These are phyloP conservation scores for Haemoproteus tartakovskyi DNA, from an alignment of 169 alveolate species.

Conservation along the genomic window DNA sequence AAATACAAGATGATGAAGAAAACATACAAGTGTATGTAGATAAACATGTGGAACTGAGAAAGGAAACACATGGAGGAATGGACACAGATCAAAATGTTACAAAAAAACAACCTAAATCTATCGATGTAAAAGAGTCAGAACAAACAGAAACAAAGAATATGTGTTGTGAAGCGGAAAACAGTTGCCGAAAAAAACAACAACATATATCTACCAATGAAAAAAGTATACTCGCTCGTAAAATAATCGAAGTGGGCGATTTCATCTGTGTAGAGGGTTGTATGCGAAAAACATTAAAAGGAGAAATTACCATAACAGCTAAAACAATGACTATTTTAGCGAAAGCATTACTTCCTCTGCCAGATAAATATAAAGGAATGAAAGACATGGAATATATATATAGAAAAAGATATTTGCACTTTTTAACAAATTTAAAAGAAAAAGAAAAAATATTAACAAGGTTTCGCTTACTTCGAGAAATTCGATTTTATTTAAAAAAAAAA, in stretches of 20 bases:
- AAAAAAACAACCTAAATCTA: too few relatives aligned
- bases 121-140: too few relatives aligned
- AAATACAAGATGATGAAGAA: slow-evolving; percentile 43
- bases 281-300: slow-evolving; percentile 95
- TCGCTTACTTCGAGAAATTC: slow-evolving; percentile 79
- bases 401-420: slow-evolving; percentile 95
- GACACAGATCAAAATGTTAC: too few relatives aligned
- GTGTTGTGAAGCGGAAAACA: too few relatives aligned
- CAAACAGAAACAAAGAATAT: slow-evolving; percentile 94
- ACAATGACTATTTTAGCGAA: slow-evolving; percentile 88
- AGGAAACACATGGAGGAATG: neutral
- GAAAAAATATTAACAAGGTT: slow-evolving; percentile 89
- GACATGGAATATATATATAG: slow-evolving; percentile 93
- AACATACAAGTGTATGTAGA: slow-evolving; percentile 46
- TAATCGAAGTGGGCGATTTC: slow-evolving; percentile 73
- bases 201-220: too few relatives aligned
- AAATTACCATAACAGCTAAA: slow-evolving; percentile 91
- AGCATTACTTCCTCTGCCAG: slow-evolving; percentile 97
- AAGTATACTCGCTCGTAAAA: slow-evolving; percentile 51
- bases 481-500: slow-evolving; percentile 86
- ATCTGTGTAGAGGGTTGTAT: slow-evolving; percentile 75
- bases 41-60: slow-evolving; percentile 2
- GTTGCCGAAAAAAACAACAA: too few relatives aligned
- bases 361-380: slow-evolving; percentile 91
- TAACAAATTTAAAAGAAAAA: slow-evolving; percentile 88